phyloP scores from a whole-genome alignment of 2,329 filamentous ascomycete species.

The Magnaporthiopsis rhizophila region DNA sequence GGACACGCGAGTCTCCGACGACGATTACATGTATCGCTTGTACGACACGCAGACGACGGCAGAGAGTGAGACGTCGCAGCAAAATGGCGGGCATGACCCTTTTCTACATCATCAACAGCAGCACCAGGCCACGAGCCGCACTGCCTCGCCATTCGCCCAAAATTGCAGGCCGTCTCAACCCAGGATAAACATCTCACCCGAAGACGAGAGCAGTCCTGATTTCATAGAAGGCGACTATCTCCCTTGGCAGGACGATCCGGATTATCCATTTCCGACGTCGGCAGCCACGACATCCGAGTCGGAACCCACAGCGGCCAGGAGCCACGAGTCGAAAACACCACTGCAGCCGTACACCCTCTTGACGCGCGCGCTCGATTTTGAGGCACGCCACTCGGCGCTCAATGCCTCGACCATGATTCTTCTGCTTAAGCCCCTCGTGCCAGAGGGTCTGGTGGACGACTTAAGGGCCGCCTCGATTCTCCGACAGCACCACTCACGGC shows the following conservation, averaged over 20 bases:
- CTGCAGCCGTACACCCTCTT: conserved; percentile 50
- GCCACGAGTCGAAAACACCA: conserved; percentile 22
- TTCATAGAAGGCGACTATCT: conserved; percentile 52
- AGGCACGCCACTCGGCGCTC: conserved; percentile 46
- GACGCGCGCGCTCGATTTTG: conserved; percentile 45
- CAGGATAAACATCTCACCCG: background rate
- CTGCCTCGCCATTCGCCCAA: no score
- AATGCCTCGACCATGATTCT: conserved; percentile 55
- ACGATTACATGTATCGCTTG: conserved; percentile 22
- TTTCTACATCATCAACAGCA: background rate
- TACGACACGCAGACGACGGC: conserved; percentile 36
- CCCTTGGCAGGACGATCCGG: conserved; percentile 48
- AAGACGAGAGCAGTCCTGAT: conserved; percentile 21
- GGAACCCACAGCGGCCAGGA: no score
- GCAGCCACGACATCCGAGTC: background rate
- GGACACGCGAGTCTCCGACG: conserved; percentile 18
- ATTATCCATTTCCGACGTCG: conserved; percentile 40
- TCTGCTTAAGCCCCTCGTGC: conserved; percentile 49
- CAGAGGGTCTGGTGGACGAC: conserved; percentile 44
- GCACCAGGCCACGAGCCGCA: no score
- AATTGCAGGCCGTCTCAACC: background rate
- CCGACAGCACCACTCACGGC: conserved; percentile 50
- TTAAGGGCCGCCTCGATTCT: conserved; percentile 49
- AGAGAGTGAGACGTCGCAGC: conserved; percentile 16
- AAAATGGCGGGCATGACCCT: background rate